Evolutionary conservation across 805 yeast species (phyloP).

Genomic region (Yamadazyma phyllophila): DNA sequence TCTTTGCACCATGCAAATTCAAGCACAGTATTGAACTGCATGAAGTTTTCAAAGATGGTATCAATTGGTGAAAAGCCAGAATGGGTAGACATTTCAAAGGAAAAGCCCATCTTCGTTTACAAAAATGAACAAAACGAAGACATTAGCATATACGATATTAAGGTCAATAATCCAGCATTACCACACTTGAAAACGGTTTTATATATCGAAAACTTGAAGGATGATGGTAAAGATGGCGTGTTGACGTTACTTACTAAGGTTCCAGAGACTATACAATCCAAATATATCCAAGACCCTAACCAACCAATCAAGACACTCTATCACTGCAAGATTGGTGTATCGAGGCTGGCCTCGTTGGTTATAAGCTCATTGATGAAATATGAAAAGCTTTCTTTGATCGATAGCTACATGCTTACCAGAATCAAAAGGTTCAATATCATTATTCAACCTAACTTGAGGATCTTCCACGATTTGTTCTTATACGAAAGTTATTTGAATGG

Average conservation of each 20-base stretch:
- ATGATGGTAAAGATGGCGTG: conserved; percentile 39
- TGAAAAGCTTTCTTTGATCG: conserved; percentile 25
- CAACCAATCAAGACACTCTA: conserved; percentile 21
- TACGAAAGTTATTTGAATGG: conserved; percentile 24
- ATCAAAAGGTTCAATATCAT: conserved; percentile 40
- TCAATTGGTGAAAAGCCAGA: conserved; percentile 37
- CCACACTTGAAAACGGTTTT: conserved; percentile 17
- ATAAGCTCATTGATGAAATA: conserved; percentile 39
- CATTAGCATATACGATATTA: conserved; percentile 13
- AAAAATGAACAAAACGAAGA: conserved; percentile 16
- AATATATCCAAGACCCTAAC: conserved; percentile 21
- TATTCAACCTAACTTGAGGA: conserved; percentile 39
- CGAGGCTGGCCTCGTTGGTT: conserved; percentile 41
- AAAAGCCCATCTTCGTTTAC: conserved; percentile 19
- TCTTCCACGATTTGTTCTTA: conserved; percentile 36
- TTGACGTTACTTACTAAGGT: conserved; percentile 26
- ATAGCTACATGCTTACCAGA: conserved; percentile 37
- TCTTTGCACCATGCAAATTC: conserved; percentile 35
- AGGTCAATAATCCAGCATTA: conserved; percentile 8
- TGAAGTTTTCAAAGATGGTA: conserved; percentile 25
- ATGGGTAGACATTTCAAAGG: conserved; percentile 21
- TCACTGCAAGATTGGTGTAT: conserved; percentile 43
- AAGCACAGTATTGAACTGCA: conserved; percentile 22
- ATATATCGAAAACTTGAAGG: conserved; percentile 34
- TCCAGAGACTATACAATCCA: conserved; percentile 30